Percentiles rank a stretch among this genome's conserved stretches.
Conservation (phyloP, 192 early-diverging fungal genomes). For the Phlyctochytrium bullatum region DNA sequence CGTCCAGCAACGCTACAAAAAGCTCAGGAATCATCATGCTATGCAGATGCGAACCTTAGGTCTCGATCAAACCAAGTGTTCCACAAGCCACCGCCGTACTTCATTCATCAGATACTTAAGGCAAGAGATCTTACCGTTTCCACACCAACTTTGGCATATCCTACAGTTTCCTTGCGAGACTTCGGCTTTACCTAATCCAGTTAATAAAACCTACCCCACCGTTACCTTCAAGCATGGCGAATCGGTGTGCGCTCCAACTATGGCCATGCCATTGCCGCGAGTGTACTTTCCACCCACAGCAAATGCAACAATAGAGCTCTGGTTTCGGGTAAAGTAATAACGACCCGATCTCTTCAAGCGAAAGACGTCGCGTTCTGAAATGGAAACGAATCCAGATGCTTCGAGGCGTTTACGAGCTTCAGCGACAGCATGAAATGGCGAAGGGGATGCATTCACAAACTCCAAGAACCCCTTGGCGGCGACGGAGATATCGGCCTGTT, state of each 20-base stretch:
- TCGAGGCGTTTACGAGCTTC: conserved; percentile 68
- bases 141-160: conserved; percentile 84
- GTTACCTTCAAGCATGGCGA: conserved; percentile 90
- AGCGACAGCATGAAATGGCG: conserved; percentile 95
- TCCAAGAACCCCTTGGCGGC: conserved; percentile 65
- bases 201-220: neutral
- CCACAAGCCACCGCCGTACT: conserved; percentile 74
- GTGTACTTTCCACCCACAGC: conserved; percentile 74
- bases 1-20: conserved; percentile 81
- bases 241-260: conserved; percentile 95
- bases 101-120: conserved; percentile 21
- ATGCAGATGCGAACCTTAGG: conserved; percentile 51
- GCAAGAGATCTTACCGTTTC: conserved; percentile 9
- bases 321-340: conserved; percentile 98
- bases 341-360: conserved; percentile 73
- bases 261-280: conserved; percentile 73
- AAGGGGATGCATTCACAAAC: conserved; percentile 90
- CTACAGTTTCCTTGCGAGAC: conserved; percentile 82
- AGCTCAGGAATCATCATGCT: conserved; percentile 3
- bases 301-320: conserved; percentile 84
- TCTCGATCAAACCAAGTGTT: conserved; percentile 99
- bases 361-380: conserved; percentile 79
- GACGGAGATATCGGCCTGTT: neutral
- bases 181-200: conserved; percentile 79
- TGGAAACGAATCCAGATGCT: conserved; percentile 78